Evolutionary conservation across 2,329 filamentous ascomycete species (phyloP), one percentile per base, ranked within the genome.

Genomic region (Fonsecaea nubica): DNA sequence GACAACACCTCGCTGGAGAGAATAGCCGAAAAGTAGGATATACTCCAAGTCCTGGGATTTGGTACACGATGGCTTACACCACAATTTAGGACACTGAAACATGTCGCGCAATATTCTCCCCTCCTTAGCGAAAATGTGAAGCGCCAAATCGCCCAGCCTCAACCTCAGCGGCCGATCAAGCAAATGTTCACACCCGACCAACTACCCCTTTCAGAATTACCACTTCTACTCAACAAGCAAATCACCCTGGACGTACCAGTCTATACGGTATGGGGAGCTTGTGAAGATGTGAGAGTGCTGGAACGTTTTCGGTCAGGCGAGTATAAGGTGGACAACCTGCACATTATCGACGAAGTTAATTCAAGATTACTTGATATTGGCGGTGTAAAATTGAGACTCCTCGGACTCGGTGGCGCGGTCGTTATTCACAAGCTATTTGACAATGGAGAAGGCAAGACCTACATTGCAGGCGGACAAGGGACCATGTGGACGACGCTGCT

Each of bases 381-480:
- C 64, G 95, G 95, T 64, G 92, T 99, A 63, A 98, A 98, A 86
- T 88, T 99, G 71, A 91, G 95, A 75, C 86, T 99, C 58, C 87
- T 99, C 35, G 95, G 95, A 69, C 85, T 99, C 38, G 95, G 95
- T 71, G 95, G 95, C 74, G 95, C 95, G 6, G 94, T 99, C 4
- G 95, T 99, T 67, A 99, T 99, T 93, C 95, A 99, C 85, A 99
- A 99, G 85, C 87, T 99, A 18, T 99, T 99, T 76, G 95, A 99
- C 79, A 99, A 99, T 73, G 95, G 95, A 62, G 95, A 99, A 77
- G 95, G 95, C 67, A 90, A 94, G 79, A 99, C 95, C 58, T 99
- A 96, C 1, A 99, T 99, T 79, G 95, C 95, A 25, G 95, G 95
- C 77, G 95, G 95, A 21, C 95, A 99, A 79, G 95, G 95, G 69